Percentiles rank a stretch among this genome's conserved stretches.
phyloP scores from a whole-genome alignment of 2,329 filamentous ascomycete genomes.

The Diplodia seriata region DNA sequence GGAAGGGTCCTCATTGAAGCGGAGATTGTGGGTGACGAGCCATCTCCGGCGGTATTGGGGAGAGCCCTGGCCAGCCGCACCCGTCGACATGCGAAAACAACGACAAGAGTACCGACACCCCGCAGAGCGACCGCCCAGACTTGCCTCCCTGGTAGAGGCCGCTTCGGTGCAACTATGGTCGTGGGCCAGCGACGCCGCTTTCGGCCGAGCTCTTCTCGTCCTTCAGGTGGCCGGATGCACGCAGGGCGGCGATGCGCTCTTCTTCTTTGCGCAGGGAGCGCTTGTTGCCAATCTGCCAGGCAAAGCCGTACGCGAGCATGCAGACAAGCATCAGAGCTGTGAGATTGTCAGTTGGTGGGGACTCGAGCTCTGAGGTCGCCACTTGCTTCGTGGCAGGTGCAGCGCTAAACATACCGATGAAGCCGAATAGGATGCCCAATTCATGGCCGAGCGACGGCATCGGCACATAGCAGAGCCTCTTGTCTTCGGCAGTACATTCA shows the following conservation, averaged over 20 bases:
- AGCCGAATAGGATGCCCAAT: constrained; percentile 39
- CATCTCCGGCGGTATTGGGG: constrained; percentile 9
- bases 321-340: constrained; percentile 38
- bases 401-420: constrained; percentile 34
- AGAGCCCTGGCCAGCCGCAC: not conserved
- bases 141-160: not conserved
- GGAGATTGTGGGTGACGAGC: constrained; percentile 13
- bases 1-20: not conserved
- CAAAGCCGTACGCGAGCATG: constrained; percentile 36
- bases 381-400: not conserved
- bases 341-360: not conserved
- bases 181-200: not conserved
- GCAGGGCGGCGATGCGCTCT: constrained; percentile 36
- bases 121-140: not conserved
- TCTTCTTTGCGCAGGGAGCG: constrained; percentile 35
- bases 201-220: constrained; percentile 28
- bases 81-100: not conserved
- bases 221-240: constrained; percentile 35
- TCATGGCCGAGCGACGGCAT: constrained; percentile 39
- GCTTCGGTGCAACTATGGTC: not conserved
- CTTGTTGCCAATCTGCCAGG: constrained; percentile 38
- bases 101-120: not conserved
- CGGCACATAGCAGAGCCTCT: constrained; percentile 31
- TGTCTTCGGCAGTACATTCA: constrained; percentile 27
- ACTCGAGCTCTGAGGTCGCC: not conserved